Evolutionary conservation across 805 yeast genomes (phyloP).

Genomic region (Myxozyma nipponensis): DNA sequence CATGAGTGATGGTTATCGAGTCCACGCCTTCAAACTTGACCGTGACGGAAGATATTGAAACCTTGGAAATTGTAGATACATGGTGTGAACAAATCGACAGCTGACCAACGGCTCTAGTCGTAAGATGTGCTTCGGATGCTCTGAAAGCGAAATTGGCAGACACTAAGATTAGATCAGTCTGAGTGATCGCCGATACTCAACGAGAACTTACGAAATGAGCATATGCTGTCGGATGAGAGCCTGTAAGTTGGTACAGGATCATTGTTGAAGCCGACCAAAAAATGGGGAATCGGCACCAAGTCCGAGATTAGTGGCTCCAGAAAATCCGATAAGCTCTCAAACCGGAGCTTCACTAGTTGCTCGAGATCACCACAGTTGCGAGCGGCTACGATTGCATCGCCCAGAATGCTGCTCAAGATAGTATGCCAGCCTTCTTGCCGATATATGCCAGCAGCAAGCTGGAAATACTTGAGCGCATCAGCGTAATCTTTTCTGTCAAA

Average conservation of each 20-base stretch:
- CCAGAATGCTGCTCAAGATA: constrained; percentile 37
- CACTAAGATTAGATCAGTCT: constrained; percentile 5
- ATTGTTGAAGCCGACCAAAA: constrained; percentile 2
- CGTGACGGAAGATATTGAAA: constrained; percentile 5
- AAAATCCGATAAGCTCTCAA: constrained; percentile 21
- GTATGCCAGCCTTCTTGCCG: constrained; percentile 44
- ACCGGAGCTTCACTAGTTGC: constrained; percentile 11
- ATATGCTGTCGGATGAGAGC: constrained; percentile 8
- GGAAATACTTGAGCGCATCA: constrained; percentile 44
- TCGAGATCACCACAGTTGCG: constrained; percentile 12
- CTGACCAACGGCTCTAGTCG: constrained; percentile 9
- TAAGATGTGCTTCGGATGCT: constrained; percentile 12
- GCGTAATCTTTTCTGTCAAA: constrained; percentile 37
- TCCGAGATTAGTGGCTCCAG: constrained; percentile 10
- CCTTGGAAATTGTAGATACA: constrained; percentile 3
- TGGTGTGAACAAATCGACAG: constrained; percentile 17
- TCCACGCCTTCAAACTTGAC: constrained; percentile 19
- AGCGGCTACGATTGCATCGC: constrained; percentile 41
- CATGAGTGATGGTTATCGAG: constrained; percentile 13
- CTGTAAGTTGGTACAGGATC: constrained; percentile 2
- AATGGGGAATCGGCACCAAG: constrained; percentile 4
- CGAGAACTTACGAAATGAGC: constrained; percentile 10
- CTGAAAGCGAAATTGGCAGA: constrained; percentile 15
- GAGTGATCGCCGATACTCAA: neutral
- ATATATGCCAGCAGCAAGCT: constrained; percentile 40